Conservation (phyloP, 192 early-diverging fungal genomes). For the Geranomyces michiganensis region DNA sequence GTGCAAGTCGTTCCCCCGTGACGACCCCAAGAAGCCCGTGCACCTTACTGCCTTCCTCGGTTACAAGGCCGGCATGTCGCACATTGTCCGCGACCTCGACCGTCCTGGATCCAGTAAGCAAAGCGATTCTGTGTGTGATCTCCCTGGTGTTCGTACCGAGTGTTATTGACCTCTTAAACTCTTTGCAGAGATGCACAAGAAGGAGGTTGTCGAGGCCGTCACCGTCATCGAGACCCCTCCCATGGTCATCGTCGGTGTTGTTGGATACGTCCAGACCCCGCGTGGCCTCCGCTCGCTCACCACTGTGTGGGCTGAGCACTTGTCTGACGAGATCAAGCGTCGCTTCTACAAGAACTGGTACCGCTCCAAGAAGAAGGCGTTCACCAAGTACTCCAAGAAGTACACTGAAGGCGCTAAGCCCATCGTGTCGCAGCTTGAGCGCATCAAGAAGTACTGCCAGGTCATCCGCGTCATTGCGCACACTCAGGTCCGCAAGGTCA, state of each 20-base stretch:
- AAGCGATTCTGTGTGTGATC: neutral
- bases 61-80: constrained; percentile 99
- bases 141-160: no score
- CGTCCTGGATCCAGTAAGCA: constrained; percentile 92
- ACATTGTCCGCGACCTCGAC: constrained; percentile 99
- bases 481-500: constrained; percentile 95
- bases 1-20: constrained; percentile 99
- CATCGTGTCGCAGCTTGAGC: constrained; percentile 89
- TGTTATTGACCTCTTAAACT: no score
- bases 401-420: constrained; percentile 83
- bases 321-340: constrained; percentile 95
- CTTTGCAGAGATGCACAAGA: constrained; percentile 93
- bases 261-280: constrained; percentile 99
- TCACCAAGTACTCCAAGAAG: constrained; percentile 99
- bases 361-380: constrained; percentile 99
- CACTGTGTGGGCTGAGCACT: constrained; percentile 99
- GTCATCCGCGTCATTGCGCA: constrained; percentile 97
- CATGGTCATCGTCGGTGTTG: constrained; percentile 96
- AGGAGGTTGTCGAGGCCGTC: constrained; percentile 99
- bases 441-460: constrained; percentile 99
- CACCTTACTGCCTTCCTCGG: constrained; percentile 99
- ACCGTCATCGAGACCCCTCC: constrained; percentile 98
- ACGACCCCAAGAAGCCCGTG: constrained; percentile 90
- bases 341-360: constrained; percentile 99
- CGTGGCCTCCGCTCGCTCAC: constrained; percentile 96